phyloP scores from a whole-genome alignment of 2,329 filamentous ascomycete species.

The Calonectria henricotiae region DNA sequence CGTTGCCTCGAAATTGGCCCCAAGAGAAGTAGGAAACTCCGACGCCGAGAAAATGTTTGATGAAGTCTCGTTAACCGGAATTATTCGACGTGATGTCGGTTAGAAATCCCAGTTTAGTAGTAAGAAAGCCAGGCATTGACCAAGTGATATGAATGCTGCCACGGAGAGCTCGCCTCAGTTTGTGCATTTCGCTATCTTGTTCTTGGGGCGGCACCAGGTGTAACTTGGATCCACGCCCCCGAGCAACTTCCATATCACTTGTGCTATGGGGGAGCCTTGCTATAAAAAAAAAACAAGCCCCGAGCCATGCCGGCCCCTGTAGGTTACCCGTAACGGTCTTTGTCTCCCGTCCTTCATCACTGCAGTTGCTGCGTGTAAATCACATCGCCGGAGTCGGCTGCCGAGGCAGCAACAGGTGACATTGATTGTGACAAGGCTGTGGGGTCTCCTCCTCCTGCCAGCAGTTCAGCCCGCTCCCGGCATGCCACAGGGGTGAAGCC shows the following conservation, averaged over 20 bases:
- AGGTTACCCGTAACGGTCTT: neutral
- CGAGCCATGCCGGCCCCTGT: conserved; percentile 22
- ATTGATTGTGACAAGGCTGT: conserved; percentile 66
- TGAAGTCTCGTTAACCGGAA: conserved; percentile 18
- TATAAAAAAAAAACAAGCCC: conserved; percentile 31
- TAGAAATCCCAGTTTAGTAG: conserved; percentile 26
- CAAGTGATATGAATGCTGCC: conserved; percentile 24
- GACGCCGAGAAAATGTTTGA: conserved; percentile 30
- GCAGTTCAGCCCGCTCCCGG: conserved; percentile 82
- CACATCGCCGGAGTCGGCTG: conserved; percentile 48
- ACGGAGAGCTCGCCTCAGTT: conserved; percentile 29
- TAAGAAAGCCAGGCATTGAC: conserved; percentile 22
- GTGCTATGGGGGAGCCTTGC: conserved; percentile 27
- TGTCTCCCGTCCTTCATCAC: conserved; percentile 58
- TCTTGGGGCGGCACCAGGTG: no score
- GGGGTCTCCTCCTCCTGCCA: conserved; percentile 64
- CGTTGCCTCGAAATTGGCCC: conserved; percentile 26
- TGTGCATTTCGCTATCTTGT: conserved; percentile 23
- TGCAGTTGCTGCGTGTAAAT: conserved; percentile 67
- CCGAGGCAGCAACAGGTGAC: conserved; percentile 64
- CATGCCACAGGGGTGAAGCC: conserved; percentile 92
- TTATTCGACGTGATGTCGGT: conserved; percentile 23
- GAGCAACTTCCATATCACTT: conserved; percentile 23
- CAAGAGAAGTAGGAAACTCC: conserved; percentile 4
- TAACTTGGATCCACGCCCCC: conserved; percentile 23